Conservation (phyloP, 1,139 yeast genomes). For the Suhomyces guaymorum region DNA sequence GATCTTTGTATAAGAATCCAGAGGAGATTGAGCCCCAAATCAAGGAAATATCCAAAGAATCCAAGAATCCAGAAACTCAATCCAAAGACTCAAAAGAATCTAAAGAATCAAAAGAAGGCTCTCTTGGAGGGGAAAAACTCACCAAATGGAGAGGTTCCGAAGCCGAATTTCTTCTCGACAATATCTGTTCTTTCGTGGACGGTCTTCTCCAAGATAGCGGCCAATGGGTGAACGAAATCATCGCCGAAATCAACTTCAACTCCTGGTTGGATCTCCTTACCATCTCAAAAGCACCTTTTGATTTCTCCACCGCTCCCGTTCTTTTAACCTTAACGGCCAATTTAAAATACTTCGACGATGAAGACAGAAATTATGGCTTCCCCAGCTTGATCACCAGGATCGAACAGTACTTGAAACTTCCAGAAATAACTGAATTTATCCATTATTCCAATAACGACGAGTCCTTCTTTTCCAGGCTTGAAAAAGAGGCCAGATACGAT, state of each 20-base stretch:
- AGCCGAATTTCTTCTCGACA: slow-evolving; percentile 38
- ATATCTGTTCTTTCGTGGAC: slow-evolving; percentile 47
- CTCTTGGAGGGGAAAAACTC: not conserved
- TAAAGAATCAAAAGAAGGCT: slow-evolving; percentile 6
- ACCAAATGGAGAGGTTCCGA: slow-evolving; percentile 8
- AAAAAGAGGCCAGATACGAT: slow-evolving; percentile 8
- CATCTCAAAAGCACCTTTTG: slow-evolving; percentile 58
- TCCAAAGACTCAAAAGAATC: slow-evolving; percentile 35
- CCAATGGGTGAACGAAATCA: slow-evolving; percentile 49
- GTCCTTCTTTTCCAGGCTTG: slow-evolving; percentile 31
- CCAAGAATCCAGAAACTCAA: too few relatives aligned
- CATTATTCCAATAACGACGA: slow-evolving; percentile 10
- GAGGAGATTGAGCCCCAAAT: slow-evolving; percentile 15
- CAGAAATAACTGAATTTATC: slow-evolving; percentile 17
- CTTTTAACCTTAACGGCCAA: slow-evolving; percentile 55
- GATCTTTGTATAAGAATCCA: slow-evolving; percentile 37
- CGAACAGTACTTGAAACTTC: slow-evolving; percentile 11
- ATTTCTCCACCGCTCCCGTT: slow-evolving; percentile 57
- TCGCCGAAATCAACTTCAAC: slow-evolving; percentile 41
- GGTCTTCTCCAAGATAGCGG: slow-evolving; percentile 49
- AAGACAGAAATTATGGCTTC: slow-evolving; percentile 53
- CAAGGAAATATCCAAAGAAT: too few relatives aligned
- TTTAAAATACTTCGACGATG: slow-evolving; percentile 57
- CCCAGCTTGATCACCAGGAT: slow-evolving; percentile 23
- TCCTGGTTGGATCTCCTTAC: slow-evolving; percentile 47